phyloP scores from a whole-genome alignment of 2,329 filamentous ascomycete species.

The Catunica adiposa region DNA sequence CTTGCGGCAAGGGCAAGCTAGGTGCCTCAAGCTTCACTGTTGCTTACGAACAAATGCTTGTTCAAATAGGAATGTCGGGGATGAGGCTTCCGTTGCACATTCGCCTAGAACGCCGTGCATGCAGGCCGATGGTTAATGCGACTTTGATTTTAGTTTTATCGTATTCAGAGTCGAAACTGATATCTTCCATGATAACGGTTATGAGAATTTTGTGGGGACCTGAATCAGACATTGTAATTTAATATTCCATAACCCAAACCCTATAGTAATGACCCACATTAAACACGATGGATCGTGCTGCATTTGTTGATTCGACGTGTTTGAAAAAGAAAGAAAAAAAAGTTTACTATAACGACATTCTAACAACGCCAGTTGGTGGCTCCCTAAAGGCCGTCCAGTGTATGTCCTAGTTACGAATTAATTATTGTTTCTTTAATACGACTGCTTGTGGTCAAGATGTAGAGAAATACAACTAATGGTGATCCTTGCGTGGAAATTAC shows the following conservation, averaged over 20 bases:
- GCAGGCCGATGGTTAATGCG: neutral
- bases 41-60: too few relatives aligned
- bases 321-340: too few relatives aligned
- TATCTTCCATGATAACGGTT: neutral
- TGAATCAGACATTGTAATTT: too few relatives aligned
- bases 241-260: neutral
- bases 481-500: neutral
- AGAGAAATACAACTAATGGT: neutral
- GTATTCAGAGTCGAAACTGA: neutral
- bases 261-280: too few relatives aligned
- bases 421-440: too few relatives aligned
- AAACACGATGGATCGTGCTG: too few relatives aligned
- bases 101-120: neutral
- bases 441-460: too few relatives aligned
- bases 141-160: neutral
- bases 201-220: neutral
- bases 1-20: neutral
- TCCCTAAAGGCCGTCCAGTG: too few relatives aligned
- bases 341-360: too few relatives aligned
- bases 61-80: neutral
- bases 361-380: too few relatives aligned
- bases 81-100: neutral
- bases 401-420: too few relatives aligned
- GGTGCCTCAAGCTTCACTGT: neutral
- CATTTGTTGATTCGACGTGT: too few relatives aligned